Percentiles rank a stretch among this genome's conserved stretches.
These are phyloP conservation scores for Solanum habrochaites DNA, from an alignment of 257 asterid species.

Conservation along the genomic window DNA sequence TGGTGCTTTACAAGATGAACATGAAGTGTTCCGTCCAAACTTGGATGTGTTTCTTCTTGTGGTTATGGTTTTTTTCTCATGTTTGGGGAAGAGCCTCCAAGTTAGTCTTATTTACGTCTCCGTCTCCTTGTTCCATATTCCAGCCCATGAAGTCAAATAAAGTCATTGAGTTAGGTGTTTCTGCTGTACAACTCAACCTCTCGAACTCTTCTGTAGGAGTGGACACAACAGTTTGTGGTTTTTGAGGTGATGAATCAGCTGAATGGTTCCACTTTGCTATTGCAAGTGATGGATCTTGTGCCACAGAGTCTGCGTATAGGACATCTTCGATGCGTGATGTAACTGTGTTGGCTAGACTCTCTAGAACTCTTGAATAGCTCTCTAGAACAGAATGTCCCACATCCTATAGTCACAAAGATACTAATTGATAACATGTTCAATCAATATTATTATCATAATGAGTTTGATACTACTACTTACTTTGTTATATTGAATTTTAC, in stretches of 20 bases:
- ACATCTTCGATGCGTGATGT: slow-evolving; percentile 72
- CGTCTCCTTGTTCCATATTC: slow-evolving; percentile 23
- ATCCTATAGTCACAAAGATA: slow-evolving; percentile 22
- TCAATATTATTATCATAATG: not conserved
- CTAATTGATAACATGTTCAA: not conserved
- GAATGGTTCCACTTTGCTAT: slow-evolving; percentile 9
- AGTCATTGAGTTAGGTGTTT: slow-evolving; percentile 43
- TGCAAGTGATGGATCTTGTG: slow-evolving; percentile 44
- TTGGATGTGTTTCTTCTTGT: not conserved
- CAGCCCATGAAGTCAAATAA: slow-evolving; percentile 70
- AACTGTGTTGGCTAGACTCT: slow-evolving; percentile 80
- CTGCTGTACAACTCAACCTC: slow-evolving; percentile 23
- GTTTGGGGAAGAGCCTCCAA: slow-evolving; percentile 9
- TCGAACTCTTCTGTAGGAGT: slow-evolving; percentile 26
- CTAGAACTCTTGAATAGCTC: slow-evolving; percentile 84
- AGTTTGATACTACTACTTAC: slow-evolving; percentile 12
- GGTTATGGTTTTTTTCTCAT: slow-evolving; percentile 42
- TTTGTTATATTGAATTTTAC: slow-evolving; percentile 67
- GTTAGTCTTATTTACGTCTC: slow-evolving; percentile 18
- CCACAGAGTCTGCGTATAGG: slow-evolving; percentile 48
- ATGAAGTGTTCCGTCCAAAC: not conserved
- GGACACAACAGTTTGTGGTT: slow-evolving; percentile 21
- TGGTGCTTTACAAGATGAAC: not conserved
- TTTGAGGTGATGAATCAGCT: slow-evolving; percentile 24
- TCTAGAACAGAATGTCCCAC: slow-evolving; percentile 64